Evolutionary conservation across 73 alveolate genomes (phyloP).

Genomic region (Chromera velia): DNA sequence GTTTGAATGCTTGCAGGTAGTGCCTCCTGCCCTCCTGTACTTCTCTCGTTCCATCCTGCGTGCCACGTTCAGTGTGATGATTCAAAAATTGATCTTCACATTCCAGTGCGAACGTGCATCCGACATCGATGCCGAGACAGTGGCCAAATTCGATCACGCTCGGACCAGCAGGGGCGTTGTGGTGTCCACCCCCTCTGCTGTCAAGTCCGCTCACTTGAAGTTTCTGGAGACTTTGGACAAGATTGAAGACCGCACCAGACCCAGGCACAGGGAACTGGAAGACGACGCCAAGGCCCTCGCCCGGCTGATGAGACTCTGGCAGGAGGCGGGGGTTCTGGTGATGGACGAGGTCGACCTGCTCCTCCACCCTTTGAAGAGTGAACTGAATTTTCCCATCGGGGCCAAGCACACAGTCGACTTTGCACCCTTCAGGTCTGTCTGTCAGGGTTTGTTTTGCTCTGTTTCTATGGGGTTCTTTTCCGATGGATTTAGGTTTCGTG

Average conservation of each 20-base stretch:
- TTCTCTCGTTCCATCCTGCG: constrained; percentile 21
- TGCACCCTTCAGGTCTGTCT: too few species aligned
- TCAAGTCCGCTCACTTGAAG: constrained; percentile 13
- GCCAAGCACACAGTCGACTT: not conserved
- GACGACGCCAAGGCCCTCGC: not conserved
- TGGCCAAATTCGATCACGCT: too few species aligned
- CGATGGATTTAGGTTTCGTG: too few species aligned
- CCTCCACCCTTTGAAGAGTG: constrained; percentile 32
- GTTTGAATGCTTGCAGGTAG: too few species aligned
- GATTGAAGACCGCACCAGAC: not conserved
- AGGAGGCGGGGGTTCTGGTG: not conserved
- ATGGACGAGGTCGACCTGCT: constrained; percentile 30
- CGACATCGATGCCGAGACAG: too few species aligned
- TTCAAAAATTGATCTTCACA: constrained; percentile 5
- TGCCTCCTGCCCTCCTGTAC: constrained; percentile 23
- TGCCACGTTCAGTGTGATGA: not conserved
- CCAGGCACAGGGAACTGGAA: not conserved
- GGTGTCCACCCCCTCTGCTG: constrained; percentile 23
- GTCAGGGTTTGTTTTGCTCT: too few species aligned
- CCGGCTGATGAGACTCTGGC: not conserved
- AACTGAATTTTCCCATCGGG: constrained; percentile 37
- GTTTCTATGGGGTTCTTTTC: too few species aligned
- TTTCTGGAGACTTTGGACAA: not conserved
- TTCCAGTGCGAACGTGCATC: constrained; percentile 18
- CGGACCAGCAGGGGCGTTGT: constrained; percentile 20